These are phyloP conservation scores for Peterozyma xylosa DNA, from an alignment of 805 yeast genomes.

Conservation along the genomic window DNA sequence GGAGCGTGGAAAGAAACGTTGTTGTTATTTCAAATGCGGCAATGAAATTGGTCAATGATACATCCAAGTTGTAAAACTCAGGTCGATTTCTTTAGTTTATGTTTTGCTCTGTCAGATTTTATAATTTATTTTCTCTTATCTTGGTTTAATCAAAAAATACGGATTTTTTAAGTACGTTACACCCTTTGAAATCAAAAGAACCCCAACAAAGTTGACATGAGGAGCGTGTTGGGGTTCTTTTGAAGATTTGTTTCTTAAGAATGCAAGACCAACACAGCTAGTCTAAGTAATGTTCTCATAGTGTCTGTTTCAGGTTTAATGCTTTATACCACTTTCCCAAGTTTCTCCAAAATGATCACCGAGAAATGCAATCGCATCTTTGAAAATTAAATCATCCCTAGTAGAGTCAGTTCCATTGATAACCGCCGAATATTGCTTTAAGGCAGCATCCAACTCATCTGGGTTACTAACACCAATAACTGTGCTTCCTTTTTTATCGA, in stretches of 20 bases:
- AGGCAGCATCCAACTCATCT: constrained; percentile 57
- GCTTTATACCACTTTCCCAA: constrained; percentile 42
- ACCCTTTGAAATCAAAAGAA: too few species aligned
- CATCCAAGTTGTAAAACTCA: too few species aligned
- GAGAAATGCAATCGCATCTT: constrained; percentile 32
- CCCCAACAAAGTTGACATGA: too few species aligned
- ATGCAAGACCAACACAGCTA: too few species aligned
- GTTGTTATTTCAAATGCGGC: constrained; percentile 87
- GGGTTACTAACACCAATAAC: constrained; percentile 73
- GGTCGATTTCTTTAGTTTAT: not conserved
- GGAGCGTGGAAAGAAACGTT: constrained; percentile 68
- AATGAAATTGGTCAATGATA: constrained; percentile 36
- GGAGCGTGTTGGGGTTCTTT: too few species aligned
- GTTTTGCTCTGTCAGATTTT: not conserved
- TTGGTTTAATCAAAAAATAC: too few species aligned
- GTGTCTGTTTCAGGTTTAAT: constrained; percentile 3
- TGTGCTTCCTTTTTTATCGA: constrained; percentile 41
- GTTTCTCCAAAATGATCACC: constrained; percentile 55
- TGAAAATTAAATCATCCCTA: constrained; percentile 35
- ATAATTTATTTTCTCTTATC: too few species aligned
- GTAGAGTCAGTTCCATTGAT: not conserved
- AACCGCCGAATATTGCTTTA: constrained; percentile 47
- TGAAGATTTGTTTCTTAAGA: too few species aligned
- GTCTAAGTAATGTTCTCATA: not conserved
- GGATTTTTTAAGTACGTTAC: too few species aligned